These are phyloP conservation scores for Holtermannia corniformis DNA, from an alignment of 768 basidiomycete genomes.

Conservation along the genomic window DNA sequence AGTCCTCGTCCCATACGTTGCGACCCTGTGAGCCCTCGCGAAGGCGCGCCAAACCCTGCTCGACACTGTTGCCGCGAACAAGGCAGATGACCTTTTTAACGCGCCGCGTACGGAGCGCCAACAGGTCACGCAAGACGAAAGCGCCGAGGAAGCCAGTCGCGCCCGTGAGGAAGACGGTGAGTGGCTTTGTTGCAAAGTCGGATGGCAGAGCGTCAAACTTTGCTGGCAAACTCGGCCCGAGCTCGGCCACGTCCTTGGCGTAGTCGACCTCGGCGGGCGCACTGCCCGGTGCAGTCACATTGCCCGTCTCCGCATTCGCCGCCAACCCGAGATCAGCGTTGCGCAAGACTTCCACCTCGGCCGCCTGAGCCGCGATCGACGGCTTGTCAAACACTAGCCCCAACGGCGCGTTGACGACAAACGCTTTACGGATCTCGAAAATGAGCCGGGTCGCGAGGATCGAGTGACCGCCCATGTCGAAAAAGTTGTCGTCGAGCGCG, in stretches of 20 bases:
- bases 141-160: conserved; percentile 96
- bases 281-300: conserved; percentile 4
- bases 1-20: conserved; percentile 78
- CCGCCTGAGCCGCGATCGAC: conserved; percentile 67
- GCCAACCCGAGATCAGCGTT: conserved; percentile 72
- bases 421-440: conserved; percentile 88
- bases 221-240: conserved; percentile 52
- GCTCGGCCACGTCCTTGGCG: conserved; percentile 61
- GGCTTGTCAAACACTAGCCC: conserved; percentile 86
- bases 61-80: conserved; percentile 61
- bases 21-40: conserved; percentile 64
- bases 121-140: conserved; percentile 73
- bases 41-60: conserved; percentile 60
- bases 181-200: conserved; percentile 49
- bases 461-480: conserved; percentile 96
- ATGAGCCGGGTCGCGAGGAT: conserved; percentile 94
- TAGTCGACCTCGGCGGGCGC: conserved; percentile 51
- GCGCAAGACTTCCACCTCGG: conserved; percentile 62
- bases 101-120: conserved; percentile 49
- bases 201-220: conserved; percentile 56
- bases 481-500: conserved; percentile 87
- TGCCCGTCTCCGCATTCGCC: conserved; percentile 23
- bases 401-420: conserved; percentile 81
- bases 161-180: conserved; percentile 89
- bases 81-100: conserved; percentile 85